phyloP scores from a whole-genome alignment of 352 stramenopile species.

The Globisporangium spiculum region DNA sequence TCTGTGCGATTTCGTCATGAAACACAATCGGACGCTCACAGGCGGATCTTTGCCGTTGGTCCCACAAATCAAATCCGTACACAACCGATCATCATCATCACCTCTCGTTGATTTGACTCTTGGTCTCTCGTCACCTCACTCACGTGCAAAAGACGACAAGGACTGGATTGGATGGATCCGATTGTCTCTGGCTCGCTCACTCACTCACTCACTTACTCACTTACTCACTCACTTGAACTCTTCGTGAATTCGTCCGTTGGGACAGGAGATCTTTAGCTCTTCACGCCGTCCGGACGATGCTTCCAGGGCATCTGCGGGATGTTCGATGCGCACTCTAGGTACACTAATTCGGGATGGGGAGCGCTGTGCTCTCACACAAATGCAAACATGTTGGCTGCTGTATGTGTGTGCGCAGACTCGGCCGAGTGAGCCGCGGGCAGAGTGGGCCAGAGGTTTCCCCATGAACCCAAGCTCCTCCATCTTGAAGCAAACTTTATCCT shows the following conservation, averaged over 20 bases:
- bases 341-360: not conserved
- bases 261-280: not conserved
- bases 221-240: not conserved
- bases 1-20: not conserved
- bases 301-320: not conserved
- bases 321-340: not conserved
- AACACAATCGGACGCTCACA: not conserved
- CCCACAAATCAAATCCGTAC: conserved; percentile 12
- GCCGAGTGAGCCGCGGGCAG: not conserved
- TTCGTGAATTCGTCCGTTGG: conserved; percentile 8
- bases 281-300: not conserved
- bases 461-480: not conserved
- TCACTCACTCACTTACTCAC: too few species aligned
- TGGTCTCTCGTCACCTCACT: conserved; percentile 2
- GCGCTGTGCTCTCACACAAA: not conserved
- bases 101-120: not conserved
- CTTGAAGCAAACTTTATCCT: not conserved
- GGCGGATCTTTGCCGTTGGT: not conserved
- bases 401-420: not conserved
- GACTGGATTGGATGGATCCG: not conserved
- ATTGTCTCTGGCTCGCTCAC: not conserved
- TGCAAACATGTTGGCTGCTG: not conserved
- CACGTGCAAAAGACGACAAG: not conserved
- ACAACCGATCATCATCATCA: not conserved
- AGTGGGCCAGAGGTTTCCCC: not conserved